phyloP scores from a whole-genome alignment of 2,329 filamentous ascomycete genomes.

The Camillea tinctor region DNA sequence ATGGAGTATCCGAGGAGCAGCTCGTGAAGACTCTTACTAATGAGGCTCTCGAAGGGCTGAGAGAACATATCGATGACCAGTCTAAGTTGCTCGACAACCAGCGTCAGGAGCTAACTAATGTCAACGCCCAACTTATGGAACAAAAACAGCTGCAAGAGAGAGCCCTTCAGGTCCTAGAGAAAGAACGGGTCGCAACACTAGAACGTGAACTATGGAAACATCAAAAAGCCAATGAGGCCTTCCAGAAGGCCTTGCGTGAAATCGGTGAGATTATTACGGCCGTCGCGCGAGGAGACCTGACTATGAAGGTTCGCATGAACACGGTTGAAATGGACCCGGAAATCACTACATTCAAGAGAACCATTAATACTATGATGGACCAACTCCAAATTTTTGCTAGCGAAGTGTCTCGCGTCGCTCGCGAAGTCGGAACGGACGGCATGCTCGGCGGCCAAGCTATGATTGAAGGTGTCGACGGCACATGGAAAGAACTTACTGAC shows the following conservation, averaged over 20 bases:
- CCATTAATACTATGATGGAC: slow-evolving; percentile 99
- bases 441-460: slow-evolving; percentile 90
- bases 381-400: slow-evolving; percentile 95
- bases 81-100: slow-evolving; percentile 88
- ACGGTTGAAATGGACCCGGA: slow-evolving; percentile 96
- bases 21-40: slow-evolving; percentile 59
- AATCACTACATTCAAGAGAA: slow-evolving; percentile 96
- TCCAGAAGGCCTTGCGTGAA: slow-evolving; percentile 94
- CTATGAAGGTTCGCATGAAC: slow-evolving; percentile 95
- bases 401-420: slow-evolving; percentile 90
- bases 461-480: slow-evolving; percentile 91
- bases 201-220: slow-evolving; percentile 96
- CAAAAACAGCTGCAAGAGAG: slow-evolving; percentile 83
- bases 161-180: slow-evolving; percentile 78
- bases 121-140: slow-evolving; percentile 81
- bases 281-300: slow-evolving; percentile 90
- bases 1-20: slow-evolving; percentile 34
- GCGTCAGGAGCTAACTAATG: slow-evolving; percentile 78
- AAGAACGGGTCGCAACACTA: slow-evolving; percentile 81
- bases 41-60: slow-evolving; percentile 80
- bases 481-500: slow-evolving; percentile 95
- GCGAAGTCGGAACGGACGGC: slow-evolving; percentile 94
- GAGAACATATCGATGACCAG: slow-evolving; percentile 90
- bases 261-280: slow-evolving; percentile 97
- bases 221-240: slow-evolving; percentile 96